Base-by-base conservation (phyloP, 345 rosid species). In the Syzygium jambos region DNA sequence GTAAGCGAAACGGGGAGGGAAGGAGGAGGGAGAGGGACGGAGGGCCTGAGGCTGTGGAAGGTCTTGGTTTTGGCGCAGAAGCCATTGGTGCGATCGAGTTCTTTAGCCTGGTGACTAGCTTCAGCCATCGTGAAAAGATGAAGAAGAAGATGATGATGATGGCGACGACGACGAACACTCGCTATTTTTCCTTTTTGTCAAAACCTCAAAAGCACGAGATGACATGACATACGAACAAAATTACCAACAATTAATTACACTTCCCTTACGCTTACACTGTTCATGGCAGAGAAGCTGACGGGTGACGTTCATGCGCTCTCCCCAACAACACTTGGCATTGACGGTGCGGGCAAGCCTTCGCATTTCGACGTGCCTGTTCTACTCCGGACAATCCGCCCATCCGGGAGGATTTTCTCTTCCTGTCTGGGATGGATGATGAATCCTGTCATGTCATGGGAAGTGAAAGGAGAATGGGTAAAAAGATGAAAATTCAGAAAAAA, bases 1-100 rank as follows among this genome's bases (percentile, higher is more conserved):
- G 90, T 86, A 52, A 51, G 61, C 19, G 92, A 89, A 82, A 91
- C 38, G 21, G 90, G 88, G 52, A 63, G 9, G 59, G 89, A 57
- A 27, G 41, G 83, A 0, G 86, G 86, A 34, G 91, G 91, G 84
- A 91, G 87, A 30, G 88, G 53, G 34, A 86, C 7, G 16, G 89
- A n/a, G 6, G 88, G 90, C n/a, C 92, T 85, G n/a, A 89, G 88
- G 89, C 90, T 92, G 82, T 87, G 89, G 78, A 87, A 92, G 80
- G 87, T 90, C 41, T 52, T 91, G 51, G 90, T 86, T 9, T 41
- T 9, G 41, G 86, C 25, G 82, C 91, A 89, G 86, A 90, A 92
- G 68, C 94, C 93, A 13, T 84, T 88, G 38, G 15, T 54, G 29
- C 88, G 91, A 54, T 89, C 85, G 34, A 90, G 21, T 2, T 14